Percentiles rank a stretch among this genome's conserved stretches.
phyloP scores from a whole-genome alignment of 176 grass and related monocot genomes.

The Ananas comosus region DNA sequence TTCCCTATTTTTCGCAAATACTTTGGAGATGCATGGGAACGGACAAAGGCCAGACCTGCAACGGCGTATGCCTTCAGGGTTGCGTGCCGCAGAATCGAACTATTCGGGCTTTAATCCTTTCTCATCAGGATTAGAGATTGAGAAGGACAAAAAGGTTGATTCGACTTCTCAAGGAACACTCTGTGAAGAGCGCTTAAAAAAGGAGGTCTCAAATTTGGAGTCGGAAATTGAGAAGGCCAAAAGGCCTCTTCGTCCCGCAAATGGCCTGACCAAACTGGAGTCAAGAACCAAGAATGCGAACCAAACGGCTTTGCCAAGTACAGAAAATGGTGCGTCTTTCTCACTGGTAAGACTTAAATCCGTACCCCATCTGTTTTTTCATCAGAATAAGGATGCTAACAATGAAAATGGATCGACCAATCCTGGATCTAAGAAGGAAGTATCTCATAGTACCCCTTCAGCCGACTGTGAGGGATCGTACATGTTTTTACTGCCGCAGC shows the following conservation, averaged over 20 bases:
- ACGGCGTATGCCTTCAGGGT: neutral
- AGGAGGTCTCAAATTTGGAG: neutral
- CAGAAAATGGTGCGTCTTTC: neutral
- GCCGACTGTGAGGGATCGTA: neutral
- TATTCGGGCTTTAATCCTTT: neutral
- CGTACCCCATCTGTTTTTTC: slow-evolving; percentile 5
- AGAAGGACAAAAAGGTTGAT: neutral
- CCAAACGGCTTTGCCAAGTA: neutral
- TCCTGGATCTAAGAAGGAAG: slow-evolving; percentile 11
- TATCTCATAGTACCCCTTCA: slow-evolving; percentile 2
- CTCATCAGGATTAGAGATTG: slow-evolving; percentile 2
- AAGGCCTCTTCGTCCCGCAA: slow-evolving; percentile 2
- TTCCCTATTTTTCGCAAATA: slow-evolving; percentile 54
- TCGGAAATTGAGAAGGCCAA: neutral
- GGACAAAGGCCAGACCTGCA: slow-evolving; percentile 28
- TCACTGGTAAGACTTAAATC: neutral
- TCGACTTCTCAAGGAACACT: neutral
- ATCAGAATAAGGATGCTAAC: slow-evolving; percentile 12
- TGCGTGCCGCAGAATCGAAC: neutral
- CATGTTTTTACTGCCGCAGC: slow-evolving; percentile 12
- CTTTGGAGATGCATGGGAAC: slow-evolving; percentile 35
- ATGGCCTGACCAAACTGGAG: slow-evolving; percentile 3
- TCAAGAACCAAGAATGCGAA: slow-evolving; percentile 1
- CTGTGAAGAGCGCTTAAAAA: neutral
- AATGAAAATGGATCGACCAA: slow-evolving; percentile 4